Percentiles rank a stretch among this genome's conserved stretches.
phyloP scores from a whole-genome alignment of 768 basidiomycete species.

The Leccinum variicolor region DNA sequence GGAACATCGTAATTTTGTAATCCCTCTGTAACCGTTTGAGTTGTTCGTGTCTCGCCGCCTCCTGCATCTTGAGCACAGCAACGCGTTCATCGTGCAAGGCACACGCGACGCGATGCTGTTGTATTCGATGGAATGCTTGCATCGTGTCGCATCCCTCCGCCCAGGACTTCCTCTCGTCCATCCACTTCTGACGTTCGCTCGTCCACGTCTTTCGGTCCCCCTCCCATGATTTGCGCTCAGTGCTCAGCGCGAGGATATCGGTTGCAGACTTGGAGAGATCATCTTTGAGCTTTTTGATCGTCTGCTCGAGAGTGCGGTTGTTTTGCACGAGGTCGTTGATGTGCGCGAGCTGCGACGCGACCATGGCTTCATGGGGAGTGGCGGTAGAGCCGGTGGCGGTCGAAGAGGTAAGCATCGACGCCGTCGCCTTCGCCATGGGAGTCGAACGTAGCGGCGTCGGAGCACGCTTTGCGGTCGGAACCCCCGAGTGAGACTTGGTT shows the following conservation, averaged over 20 bases:
- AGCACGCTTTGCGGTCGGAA: slow-evolving; percentile 12
- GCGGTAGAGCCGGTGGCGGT: slow-evolving; percentile 29
- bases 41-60: slow-evolving; percentile 53
- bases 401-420: slow-evolving; percentile 25
- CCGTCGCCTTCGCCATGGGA: slow-evolving; percentile 16
- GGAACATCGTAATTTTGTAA: slow-evolving; percentile 64
- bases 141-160: slow-evolving; percentile 59
- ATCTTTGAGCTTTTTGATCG: slow-evolving; percentile 50
- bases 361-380: slow-evolving; percentile 45
- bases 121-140: slow-evolving; percentile 60
- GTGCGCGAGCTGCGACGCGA: slow-evolving; percentile 60
- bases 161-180: slow-evolving; percentile 56
- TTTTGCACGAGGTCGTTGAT: slow-evolving; percentile 73
- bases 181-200: slow-evolving; percentile 38
- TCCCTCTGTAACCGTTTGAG: slow-evolving; percentile 61
- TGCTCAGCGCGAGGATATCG: slow-evolving; percentile 33
- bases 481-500: slow-evolving; percentile 5
- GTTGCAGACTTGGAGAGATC: slow-evolving; percentile 38
- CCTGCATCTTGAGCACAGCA: slow-evolving; percentile 51
- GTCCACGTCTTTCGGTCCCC: slow-evolving; percentile 25
- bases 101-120: slow-evolving; percentile 54
- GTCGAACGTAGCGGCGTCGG: slow-evolving; percentile 22
- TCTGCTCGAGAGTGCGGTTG: slow-evolving; percentile 61
- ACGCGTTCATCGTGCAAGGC: slow-evolving; percentile 53
- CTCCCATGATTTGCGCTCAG: slow-evolving; percentile 36